Evolutionary conservation across 2,329 filamentous ascomycete genomes (phyloP).

Genomic region (Hortaea werneckii): DNA sequence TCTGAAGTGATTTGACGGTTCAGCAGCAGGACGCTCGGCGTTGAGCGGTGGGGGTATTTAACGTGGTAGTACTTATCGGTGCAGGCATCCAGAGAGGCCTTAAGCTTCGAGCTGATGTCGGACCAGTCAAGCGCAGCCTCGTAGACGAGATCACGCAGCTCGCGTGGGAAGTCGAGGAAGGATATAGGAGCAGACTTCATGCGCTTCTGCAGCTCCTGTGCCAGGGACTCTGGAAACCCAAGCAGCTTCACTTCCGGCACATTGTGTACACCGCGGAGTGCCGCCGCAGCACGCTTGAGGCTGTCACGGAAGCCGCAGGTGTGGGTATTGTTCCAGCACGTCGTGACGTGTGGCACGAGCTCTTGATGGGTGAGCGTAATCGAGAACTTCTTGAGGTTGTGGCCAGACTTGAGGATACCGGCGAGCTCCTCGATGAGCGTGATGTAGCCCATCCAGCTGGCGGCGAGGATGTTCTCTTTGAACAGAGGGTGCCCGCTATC

Average conservation of each 20-base stretch:
- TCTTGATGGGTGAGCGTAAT: slow-evolving; percentile 14
- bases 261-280: slow-evolving; percentile 3
- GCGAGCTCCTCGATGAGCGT: slow-evolving; percentile 15
- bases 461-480: slow-evolving; percentile 7
- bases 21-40: slow-evolving; percentile 26
- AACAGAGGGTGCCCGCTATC: slow-evolving; percentile 73
- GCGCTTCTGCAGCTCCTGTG: slow-evolving; percentile 11
- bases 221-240: slow-evolving; percentile 13
- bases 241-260: slow-evolving; percentile 14
- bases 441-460: slow-evolving; percentile 20
- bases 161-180: slow-evolving; percentile 18
- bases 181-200: slow-evolving; percentile 12
- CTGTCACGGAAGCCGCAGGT: slow-evolving; percentile 21
- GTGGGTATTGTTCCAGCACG: slow-evolving; percentile 10
- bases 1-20: slow-evolving; percentile 26
- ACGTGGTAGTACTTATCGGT: slow-evolving; percentile 4
- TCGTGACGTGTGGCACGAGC: slow-evolving; percentile 16
- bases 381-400: slow-evolving; percentile 20
- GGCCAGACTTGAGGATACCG: slow-evolving; percentile 13
- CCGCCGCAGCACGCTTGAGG: slow-evolving; percentile 1
- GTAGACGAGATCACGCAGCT: slow-evolving; percentile 22
- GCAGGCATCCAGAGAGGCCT: slow-evolving; percentile 10
- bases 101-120: slow-evolving; percentile 9
- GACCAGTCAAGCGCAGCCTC: slow-evolving; percentile 14
- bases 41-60: slow-evolving; percentile 10